Evolutionary conservation across 2,329 filamentous ascomycete genomes (phyloP), one percentile per base, ranked within the genome.

Genomic region (Penicillium corylophilum): DNA sequence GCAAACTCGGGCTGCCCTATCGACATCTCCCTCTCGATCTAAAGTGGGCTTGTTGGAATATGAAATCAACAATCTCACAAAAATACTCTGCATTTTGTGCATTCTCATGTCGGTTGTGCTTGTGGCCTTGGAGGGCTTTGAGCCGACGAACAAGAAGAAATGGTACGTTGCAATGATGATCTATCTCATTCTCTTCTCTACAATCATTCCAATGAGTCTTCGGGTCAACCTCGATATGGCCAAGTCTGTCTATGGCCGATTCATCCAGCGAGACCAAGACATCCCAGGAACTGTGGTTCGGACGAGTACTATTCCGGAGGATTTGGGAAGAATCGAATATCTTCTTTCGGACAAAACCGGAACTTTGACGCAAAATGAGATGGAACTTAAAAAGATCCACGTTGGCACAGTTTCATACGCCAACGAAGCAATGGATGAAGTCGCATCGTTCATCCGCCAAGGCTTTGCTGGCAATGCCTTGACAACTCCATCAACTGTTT

Each of bases 131-230:
- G 86, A 96, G 70, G 87, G 90, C 0, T 94, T 96, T 57, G 79
- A 86, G 54, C 72, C 72, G 31, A 76, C 69, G 6, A 77, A 75
- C 48, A 70, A 77, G 53, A 77, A 78, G 59, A 62, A 71, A 51
- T 99, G 94, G 94, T 99, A 97, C 71, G 85, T 97, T 60, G 93
- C 95, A 59, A 95, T 97, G 64, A 94, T 96, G 85, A 87, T 93
- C n/a, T 99, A 97, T 69, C 76, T 99, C 57, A 95, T 99, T 54
- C 79, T 99, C 1, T 99, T 99, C 77, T 97, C 93, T n/a, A 97
- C 93, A 0, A 99, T 99, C 65, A 95, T 99, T 23, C 94, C 94
- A 1, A 96, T 99, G 71, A 95, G 91, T 74, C 78, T 99, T 61
- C 88, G 94, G 45, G 94, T 99, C 61, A 99, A 99, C 68, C 79